Evolutionary conservation across 805 yeast genomes (phyloP).

Genomic region (Suhomyces sp.): DNA sequence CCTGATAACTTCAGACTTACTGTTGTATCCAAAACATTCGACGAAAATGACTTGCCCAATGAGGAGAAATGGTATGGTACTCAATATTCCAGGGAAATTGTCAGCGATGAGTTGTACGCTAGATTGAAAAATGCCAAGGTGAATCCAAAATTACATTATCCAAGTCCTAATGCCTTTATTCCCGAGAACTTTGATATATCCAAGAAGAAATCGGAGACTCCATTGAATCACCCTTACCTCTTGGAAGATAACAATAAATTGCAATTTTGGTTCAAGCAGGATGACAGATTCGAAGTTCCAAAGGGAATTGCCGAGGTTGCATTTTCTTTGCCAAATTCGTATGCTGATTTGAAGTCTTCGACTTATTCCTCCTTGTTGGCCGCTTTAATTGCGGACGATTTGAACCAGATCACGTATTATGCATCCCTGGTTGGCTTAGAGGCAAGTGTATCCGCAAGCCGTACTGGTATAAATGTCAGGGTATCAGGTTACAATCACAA

Average conservation of each 20-base stretch:
- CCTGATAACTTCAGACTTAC: slow-evolving; percentile 61
- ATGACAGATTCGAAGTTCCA: slow-evolving; percentile 86
- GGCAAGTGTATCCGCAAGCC: slow-evolving; percentile 53
- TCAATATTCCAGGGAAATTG: slow-evolving; percentile 53
- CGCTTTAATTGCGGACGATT: slow-evolving; percentile 71
- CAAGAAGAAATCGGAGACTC: slow-evolving; percentile 32
- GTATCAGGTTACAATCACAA: slow-evolving; percentile 86
- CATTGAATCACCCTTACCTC: slow-evolving; percentile 59
- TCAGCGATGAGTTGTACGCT: slow-evolving; percentile 40
- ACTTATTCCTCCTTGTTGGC: slow-evolving; percentile 61
- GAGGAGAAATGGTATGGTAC: slow-evolving; percentile 92
- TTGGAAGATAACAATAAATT: slow-evolving; percentile 50
- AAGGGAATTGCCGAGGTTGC: slow-evolving; percentile 69
- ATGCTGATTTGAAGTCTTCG: slow-evolving; percentile 55
- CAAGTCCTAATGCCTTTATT: slow-evolving; percentile 74
- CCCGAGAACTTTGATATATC: slow-evolving; percentile 74
- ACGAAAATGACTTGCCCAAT: slow-evolving; percentile 33
- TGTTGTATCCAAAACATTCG: slow-evolving; percentile 53
- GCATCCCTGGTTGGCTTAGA: slow-evolving; percentile 80
- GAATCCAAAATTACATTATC: slow-evolving; percentile 50
- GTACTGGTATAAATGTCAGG: slow-evolving; percentile 65
- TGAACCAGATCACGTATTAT: slow-evolving; percentile 75
- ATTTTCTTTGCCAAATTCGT: slow-evolving; percentile 64
- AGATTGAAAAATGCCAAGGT: slow-evolving; percentile 29
- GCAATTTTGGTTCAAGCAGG: slow-evolving; percentile 85